Evolutionary conservation across 768 basidiomycete genomes (phyloP).

Genomic region (Tricholoma flavovirens): DNA sequence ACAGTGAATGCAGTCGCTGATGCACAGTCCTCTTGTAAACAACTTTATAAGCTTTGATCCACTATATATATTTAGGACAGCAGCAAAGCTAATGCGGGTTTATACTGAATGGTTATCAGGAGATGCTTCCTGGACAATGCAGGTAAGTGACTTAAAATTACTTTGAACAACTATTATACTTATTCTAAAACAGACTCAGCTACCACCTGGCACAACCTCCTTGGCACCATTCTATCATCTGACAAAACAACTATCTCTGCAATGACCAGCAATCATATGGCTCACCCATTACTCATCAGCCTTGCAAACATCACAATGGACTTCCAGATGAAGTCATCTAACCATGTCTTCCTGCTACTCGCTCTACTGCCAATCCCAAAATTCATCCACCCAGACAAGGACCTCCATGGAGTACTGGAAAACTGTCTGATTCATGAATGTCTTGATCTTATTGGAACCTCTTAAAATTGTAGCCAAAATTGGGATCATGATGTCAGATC

Average conservation of each 20-base stretch:
- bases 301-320: slow-evolving; percentile 12
- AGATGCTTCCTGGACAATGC: neutral
- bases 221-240: slow-evolving; percentile 13
- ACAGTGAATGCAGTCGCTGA: neutral
- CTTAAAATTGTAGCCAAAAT: slow-evolving; percentile 24
- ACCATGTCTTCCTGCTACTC: slow-evolving; percentile 13
- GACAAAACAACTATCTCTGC: slow-evolving; percentile 16
- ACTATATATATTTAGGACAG: neutral
- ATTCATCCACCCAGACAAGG: slow-evolving; percentile 2
- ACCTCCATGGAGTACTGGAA: slow-evolving; percentile 18
- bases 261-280: slow-evolving; percentile 10
- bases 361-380: slow-evolving; percentile 17
- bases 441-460: slow-evolving; percentile 20
- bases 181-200: neutral
- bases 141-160: neutral
- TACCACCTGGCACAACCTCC: slow-evolving; percentile 8
- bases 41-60: neutral
- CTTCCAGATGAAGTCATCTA: slow-evolving; percentile 10
- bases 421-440: slow-evolving; percentile 21
- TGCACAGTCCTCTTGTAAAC: neutral
- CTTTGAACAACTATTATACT: neutral
- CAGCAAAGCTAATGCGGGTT: neutral
- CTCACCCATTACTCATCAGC: slow-evolving; percentile 11
- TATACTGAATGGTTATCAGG: neutral
- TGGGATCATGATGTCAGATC: slow-evolving; percentile 25